Evolutionary conservation across 202 grass and related monocot species (phyloP).

Genomic region (Schoenoplectus tabernaemontani): DNA sequence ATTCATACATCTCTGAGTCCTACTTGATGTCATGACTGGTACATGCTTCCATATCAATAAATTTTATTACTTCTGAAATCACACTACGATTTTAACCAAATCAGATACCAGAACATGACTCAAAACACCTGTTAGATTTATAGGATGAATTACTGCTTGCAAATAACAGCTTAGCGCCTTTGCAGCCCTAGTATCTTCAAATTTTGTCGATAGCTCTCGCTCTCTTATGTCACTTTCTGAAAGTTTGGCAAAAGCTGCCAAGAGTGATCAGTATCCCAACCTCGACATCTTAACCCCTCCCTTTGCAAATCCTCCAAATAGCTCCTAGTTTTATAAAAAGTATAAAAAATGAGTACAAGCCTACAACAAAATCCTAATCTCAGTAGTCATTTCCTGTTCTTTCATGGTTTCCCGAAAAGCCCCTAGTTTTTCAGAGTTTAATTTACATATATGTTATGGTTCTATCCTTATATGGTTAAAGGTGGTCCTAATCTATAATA

Average conservation of each 20-base stretch:
- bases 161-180: no score
- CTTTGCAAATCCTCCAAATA: neutral
- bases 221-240: neutral
- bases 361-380: neutral
- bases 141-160: no score
- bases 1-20: neutral
- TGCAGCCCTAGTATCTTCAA: neutral
- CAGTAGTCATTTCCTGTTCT: neutral
- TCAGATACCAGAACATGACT: neutral
- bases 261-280: neutral
- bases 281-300: neutral
- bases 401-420: neutral
- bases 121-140: neutral
- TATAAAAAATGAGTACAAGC: neutral
- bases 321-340: neutral
- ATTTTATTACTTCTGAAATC: neutral
- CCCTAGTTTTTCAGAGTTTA: neutral
- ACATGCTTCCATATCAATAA: neutral
- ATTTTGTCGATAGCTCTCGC: neutral
- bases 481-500: constrained; percentile 2
- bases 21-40: neutral
- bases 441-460: neutral
- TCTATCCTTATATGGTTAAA: neutral
- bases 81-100: neutral
- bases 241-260: neutral